Evolutionary conservation across 2,329 filamentous ascomycete species (phyloP), one percentile per base, ranked within the genome.

Genomic region (Pleoardoris graminearum): DNA sequence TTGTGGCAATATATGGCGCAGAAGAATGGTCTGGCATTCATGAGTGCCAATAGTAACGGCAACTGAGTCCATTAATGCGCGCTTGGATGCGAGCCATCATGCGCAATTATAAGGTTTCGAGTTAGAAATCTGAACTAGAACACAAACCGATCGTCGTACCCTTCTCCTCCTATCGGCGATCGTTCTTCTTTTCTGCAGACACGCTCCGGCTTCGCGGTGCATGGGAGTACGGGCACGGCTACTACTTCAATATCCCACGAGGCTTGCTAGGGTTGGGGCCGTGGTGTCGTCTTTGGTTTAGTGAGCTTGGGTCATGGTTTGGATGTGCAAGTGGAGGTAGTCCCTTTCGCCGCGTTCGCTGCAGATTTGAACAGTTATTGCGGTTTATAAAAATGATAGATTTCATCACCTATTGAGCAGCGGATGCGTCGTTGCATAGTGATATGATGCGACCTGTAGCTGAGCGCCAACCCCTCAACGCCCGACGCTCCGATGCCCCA

Each of bases 1-100:
- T 51, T 72, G 4, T 58, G 49, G 1, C 54, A 66, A 22, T 62
- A 69, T 33, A 29, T 72, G 33, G 38, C 48, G 38, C 41, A 60
- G 16, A 48, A 48, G 48, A 42, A 46, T 17, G 35, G 27, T 14
- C 5, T 14, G 2, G 38, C 12, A 42, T 4, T 10, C 14, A 6
- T 22, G n/a, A 43, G 23, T 21, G 39, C 10, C 27, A 43, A 43
- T 19, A 25, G 21, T 14, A 30, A 30, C 11, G 39, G 38, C 1
- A 30, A 19, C n/a, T 30, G 16, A 43, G 27, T 6, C 14, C 4
- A 14, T 10, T 6, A 27, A 8, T 19, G 19, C 30, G 12, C 30
- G 8, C 37, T 23, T 22, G 19, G 21, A n/a, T 39, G 21, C 21
- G 37, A 39, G 21, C 21, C 30, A 32, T 32, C 30, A 32, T 12